Evolutionary conservation across 2,329 filamentous ascomycete species (phyloP), one percentile per base, ranked within the genome.

Genomic region (Neopestalotiopsis sp.): DNA sequence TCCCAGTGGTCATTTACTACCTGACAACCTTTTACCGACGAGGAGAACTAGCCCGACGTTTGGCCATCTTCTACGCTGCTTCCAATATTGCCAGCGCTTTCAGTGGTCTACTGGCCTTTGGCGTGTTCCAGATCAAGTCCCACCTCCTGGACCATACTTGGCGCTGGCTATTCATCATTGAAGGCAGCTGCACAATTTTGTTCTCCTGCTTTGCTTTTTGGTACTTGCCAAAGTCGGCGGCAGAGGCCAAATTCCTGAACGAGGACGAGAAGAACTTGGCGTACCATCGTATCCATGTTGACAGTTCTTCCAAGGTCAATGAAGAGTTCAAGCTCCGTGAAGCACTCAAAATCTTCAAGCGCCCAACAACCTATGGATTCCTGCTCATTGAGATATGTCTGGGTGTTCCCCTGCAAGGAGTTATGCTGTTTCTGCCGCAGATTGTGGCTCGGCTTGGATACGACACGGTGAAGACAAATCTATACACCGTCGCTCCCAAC

Each of bases 401-500:
- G n/a, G 88, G 88, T 40, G 87, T 90, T 4, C 87, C 87, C 0
- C 78, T 89, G 9, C 87, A 89, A 76, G 85, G 82, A 4, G 87
- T 89, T 17, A 75, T 79, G 1, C 80, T 88, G 3, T 89, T 88
- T 76, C 76, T 89, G 68, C 87, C 87, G 0, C 86, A 88, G 73
- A 89, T 89, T 72, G 83, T 88, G 20, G 77, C 80, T 69, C 79
- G 85, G 4, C 78, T 89, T 1, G 82, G 83, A 3, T 85, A 83
- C 71, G 79, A 80, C 56, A 81, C 83, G 2, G 80, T 89, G 73
- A 86, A 85, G 77, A 94, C 92, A 0, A 95, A 96, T 74, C 85
- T 95, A 0, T 94, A 93, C 80, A 95, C 93, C 0, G 92, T 95
- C 0, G 93, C 93, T 0, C 93, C 93, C 1, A 95, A 95, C 74